Base-by-base conservation (phyloP, 1,284 basidiomycete genomes). In the Leccinum huronense region DNA sequence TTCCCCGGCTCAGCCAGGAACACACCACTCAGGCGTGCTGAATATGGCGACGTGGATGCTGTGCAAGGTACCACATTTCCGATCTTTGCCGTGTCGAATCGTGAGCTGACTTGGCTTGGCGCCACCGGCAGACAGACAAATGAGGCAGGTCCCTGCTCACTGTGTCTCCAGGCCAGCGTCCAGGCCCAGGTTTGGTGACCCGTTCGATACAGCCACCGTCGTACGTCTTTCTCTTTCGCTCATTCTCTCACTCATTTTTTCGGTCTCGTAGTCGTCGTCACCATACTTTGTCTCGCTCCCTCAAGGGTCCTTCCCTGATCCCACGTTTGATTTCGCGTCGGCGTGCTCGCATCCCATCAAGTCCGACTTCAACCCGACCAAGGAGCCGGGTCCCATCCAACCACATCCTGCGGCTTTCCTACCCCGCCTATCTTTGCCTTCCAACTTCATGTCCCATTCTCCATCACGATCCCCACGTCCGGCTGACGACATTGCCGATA, bases 301-400 rank as follows among this genome's bases (percentile, higher is more conserved):
- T 3, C n/a, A n/a, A 45, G 42, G n/a, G n/a, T 10, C 60, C 11
- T 8, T 57, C 42, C 5, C 19, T 14, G 59, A 45, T 5, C 65
- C 19, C 30, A 16, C 54, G 1, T 60, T 64, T 58, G 65, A 68
- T 33, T 23, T 57, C n/a, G 45, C 66, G 45, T 71, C 67, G 1
- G 61, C 54, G 9, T 64, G 59, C 64, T 69, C 73, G 2, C 55
- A 62, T 48, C 72, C 72, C 34, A 54, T 45, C 51, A 66, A 67
- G 59, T 75, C 76, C 56, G 78, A 74, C 13, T 76, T 80, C 4
- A 78, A 77, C n/a, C 75, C 76, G 19, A 59, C 71, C n/a, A 73
- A 70, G 64, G 75, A 81, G 61, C 80, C 82, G 66, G 79, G 79
- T 69, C 80, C 83, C 62, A 80, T 81, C 13, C 80, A 78, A 66